Conservation (phyloP, 352 stramenopile genomes). For the Pythium biforme region DNA sequence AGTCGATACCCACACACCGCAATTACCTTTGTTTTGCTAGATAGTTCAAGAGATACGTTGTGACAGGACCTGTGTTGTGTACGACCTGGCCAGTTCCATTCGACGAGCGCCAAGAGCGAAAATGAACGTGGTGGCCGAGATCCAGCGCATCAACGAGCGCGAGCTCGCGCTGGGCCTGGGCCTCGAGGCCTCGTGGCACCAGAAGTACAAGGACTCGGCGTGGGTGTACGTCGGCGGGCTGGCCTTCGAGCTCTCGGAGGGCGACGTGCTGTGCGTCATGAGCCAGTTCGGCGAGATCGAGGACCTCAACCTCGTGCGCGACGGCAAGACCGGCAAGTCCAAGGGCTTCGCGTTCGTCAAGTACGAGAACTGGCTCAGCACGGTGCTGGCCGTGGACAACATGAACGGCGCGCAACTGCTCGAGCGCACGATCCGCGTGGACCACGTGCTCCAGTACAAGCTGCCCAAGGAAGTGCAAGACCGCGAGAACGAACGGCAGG, state of each 20-base stretch:
- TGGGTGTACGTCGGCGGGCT: constrained; percentile 97
- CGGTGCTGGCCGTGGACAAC: constrained; percentile 98
- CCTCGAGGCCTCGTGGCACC: constrained; percentile 72
- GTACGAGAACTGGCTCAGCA: constrained; percentile 96
- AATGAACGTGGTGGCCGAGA: constrained; percentile 87
- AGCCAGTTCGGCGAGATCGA: constrained; percentile 90
- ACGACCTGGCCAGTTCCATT: no score
- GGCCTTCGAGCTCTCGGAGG: constrained; percentile 92
- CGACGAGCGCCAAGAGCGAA: not conserved
- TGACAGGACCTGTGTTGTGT: constrained; percentile 5
- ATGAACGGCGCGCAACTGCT: constrained; percentile 91
- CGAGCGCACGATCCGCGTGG: constrained; percentile 92
- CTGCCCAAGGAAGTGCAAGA: constrained; percentile 91
- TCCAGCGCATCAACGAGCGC: constrained; percentile 80
- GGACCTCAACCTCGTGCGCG: constrained; percentile 96
- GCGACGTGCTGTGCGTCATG: constrained; percentile 93
- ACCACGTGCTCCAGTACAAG: constrained; percentile 98
- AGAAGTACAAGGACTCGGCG: constrained; percentile 91
- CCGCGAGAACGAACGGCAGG: constrained; percentile 60
- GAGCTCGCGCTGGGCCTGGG: constrained; percentile 74
- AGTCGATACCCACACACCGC: not conserved
- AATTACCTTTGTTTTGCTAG: not conserved
- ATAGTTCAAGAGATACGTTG: not conserved
- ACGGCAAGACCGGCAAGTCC: constrained; percentile 95
- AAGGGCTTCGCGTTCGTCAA: constrained; percentile 97